Percentiles rank a stretch among this genome's conserved stretches.
These are phyloP conservation scores for Capillidium rhysosporum DNA, from an alignment of 371 early-diverging fungal species.

Conservation along the genomic window DNA sequence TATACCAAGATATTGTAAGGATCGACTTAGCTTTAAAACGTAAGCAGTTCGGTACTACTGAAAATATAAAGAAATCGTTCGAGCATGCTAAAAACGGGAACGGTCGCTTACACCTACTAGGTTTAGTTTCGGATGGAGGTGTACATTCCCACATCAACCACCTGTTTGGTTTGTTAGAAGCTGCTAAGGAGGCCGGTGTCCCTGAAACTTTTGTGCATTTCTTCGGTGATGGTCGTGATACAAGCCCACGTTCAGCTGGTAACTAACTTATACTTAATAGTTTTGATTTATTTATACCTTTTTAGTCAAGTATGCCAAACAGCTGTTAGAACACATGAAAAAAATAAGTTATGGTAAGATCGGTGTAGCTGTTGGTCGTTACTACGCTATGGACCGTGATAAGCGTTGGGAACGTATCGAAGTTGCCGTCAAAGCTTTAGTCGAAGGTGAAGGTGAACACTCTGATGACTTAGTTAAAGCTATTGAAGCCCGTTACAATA, in stretches of 20 bases:
- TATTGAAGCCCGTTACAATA: slow-evolving; percentile 61
- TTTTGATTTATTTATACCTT: not conserved
- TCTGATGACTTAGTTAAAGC: slow-evolving; percentile 40
- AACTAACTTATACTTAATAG: not conserved
- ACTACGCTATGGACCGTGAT: slow-evolving; percentile 99
- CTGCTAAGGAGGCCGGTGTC: slow-evolving; percentile 69
- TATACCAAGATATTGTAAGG: slow-evolving; percentile 97
- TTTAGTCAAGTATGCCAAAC: slow-evolving; percentile 36
- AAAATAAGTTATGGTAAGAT: slow-evolving; percentile 55
- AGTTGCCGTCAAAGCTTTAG: slow-evolving; percentile 79
- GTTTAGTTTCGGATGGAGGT: slow-evolving; percentile 97
- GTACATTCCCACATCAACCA: slow-evolving; percentile 98
- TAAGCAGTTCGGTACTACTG: slow-evolving; percentile 47
- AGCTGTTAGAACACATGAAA: slow-evolving; percentile 42
- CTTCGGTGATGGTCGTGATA: slow-evolving; percentile 98
- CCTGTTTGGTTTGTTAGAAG: slow-evolving; percentile 58
- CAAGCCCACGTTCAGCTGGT: slow-evolving; percentile 69
- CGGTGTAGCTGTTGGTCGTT: slow-evolving; percentile 91
- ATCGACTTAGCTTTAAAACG: slow-evolving; percentile 80
- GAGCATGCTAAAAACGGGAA: slow-evolving; percentile 62
- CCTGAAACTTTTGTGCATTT: slow-evolving; percentile 87
- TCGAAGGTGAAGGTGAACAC: slow-evolving; percentile 62
- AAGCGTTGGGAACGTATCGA: slow-evolving; percentile 97
- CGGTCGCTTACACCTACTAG: slow-evolving; percentile 89
- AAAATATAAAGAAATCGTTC: slow-evolving; percentile 62